A percentile compares a stretch with the other conserved stretches of the same genome.
Conservation (phyloP, 2,329 filamentous ascomycete species). For the Alternaria atra region DNA sequence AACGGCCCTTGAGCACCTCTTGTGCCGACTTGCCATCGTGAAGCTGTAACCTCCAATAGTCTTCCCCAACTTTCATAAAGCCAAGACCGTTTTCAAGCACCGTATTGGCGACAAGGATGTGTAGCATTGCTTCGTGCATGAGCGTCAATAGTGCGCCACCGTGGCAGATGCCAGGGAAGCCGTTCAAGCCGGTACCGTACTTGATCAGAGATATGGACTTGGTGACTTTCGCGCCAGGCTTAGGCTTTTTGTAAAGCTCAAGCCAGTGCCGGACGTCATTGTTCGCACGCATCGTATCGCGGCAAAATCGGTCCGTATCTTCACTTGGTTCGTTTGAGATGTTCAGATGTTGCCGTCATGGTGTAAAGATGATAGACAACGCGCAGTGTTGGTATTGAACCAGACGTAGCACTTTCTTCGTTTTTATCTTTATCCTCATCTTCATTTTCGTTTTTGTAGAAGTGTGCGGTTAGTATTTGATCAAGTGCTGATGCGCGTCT, state of each 20-base stretch:
- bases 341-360: conserved; percentile 19
- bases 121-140: conserved; percentile 66
- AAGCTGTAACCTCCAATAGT: conserved; percentile 10
- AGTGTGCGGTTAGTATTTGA: neutral
- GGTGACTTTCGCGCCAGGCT: conserved; percentile 19
- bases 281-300: conserved; percentile 26
- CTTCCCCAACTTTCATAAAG: conserved; percentile 12
- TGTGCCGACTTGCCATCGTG: conserved; percentile 17
- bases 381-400: neutral
- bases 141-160: conserved; percentile 73
- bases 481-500: conserved; percentile 2
- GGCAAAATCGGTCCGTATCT: conserved; percentile 25
- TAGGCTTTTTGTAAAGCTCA: conserved; percentile 32
- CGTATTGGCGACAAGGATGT: conserved; percentile 29
- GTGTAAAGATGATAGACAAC: neutral
- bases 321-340: conserved; percentile 21
- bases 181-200: conserved; percentile 55
- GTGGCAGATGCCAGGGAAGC: conserved; percentile 75
- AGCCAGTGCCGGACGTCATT: conserved; percentile 31
- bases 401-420: too few relatives aligned
- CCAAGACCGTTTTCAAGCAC: conserved; percentile 12
- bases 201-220: conserved; percentile 29
- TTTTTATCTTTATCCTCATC: neutral
- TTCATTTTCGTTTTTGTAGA: neutral
- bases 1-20: conserved; percentile 28